phyloP scores from a whole-genome alignment of 2,329 filamentous ascomycete genomes.

The Xylariaceae sp. region DNA sequence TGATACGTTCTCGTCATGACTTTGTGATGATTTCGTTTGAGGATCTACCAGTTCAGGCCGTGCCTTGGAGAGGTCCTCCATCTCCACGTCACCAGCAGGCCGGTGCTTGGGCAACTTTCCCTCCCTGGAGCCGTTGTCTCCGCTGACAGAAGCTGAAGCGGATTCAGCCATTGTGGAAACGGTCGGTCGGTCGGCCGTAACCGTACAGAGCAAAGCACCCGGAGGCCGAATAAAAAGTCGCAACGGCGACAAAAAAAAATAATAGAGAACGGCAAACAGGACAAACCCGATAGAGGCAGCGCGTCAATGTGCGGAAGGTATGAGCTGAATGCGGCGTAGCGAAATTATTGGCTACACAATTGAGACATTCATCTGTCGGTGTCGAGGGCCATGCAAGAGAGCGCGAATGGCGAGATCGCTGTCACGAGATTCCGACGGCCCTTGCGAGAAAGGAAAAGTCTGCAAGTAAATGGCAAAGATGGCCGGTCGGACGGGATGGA shows the following conservation, averaged over 20 bases:
- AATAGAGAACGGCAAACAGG: not conserved
- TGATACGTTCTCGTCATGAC: constrained; percentile 21
- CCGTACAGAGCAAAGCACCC: constrained; percentile 19
- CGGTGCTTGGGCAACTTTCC: constrained; percentile 25
- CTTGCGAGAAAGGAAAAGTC: constrained; percentile 5
- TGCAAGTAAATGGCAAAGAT: constrained; percentile 13
- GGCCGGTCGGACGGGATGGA: constrained; percentile 9
- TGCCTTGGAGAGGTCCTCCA: constrained; percentile 30
- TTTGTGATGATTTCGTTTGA: constrained; percentile 18
- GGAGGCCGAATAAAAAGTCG: constrained; percentile 7
- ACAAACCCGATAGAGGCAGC: constrained; percentile 4
- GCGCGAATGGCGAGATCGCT: not conserved
- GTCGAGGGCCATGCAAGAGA: constrained; percentile 12
- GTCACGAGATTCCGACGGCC: not conserved
- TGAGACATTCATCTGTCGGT: constrained; percentile 22
- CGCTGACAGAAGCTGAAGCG: constrained; percentile 23
- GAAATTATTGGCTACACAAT: constrained; percentile 21
- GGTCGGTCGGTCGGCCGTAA: constrained; percentile 9
- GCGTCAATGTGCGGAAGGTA: constrained; percentile 9
- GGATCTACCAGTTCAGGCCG: constrained; percentile 25
- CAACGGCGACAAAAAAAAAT: constrained; percentile 2
- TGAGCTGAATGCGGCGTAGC: constrained; percentile 13
- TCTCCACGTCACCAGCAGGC: constrained; percentile 30
- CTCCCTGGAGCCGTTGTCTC: constrained; percentile 27
- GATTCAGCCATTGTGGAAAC: constrained; percentile 27